Conservation (phyloP, 495 filamentous ascomycete genomes). For the Hypoxylon cercidicola region DNA sequence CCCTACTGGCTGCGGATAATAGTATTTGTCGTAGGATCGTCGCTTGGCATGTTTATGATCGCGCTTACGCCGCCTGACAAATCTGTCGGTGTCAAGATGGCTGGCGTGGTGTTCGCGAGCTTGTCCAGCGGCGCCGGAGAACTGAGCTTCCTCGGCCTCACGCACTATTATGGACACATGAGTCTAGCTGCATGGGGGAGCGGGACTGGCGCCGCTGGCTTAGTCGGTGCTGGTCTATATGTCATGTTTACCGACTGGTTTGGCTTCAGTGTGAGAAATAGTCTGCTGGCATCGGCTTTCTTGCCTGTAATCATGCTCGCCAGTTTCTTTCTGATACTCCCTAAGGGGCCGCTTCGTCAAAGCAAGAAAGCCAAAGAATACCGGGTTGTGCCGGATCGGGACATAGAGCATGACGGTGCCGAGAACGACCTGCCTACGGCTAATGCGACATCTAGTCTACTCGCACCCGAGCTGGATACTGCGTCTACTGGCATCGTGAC, state of each 20-base stretch:
- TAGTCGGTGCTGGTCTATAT: conserved; percentile 89
- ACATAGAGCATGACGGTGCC: conserved; percentile 52
- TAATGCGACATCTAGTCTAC: conserved; percentile 50
- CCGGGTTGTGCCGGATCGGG: conserved; percentile 54
- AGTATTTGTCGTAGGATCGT: conserved; percentile 75
- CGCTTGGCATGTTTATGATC: conserved; percentile 86
- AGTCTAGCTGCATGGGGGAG: conserved; percentile 92
- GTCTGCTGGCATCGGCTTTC: conserved; percentile 77
- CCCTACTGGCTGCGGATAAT: conserved; percentile 82
- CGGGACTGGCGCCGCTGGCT: conserved; percentile 89
- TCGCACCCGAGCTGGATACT: conserved; percentile 45
- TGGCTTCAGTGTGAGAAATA: conserved; percentile 73
- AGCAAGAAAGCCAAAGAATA: conserved; percentile 51
- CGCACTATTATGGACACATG: conserved; percentile 92
- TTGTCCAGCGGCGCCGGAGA: conserved; percentile 86
- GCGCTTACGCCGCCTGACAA: conserved; percentile 75
- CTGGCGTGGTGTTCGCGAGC: conserved; percentile 86
- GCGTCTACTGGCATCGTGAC: conserved; percentile 44
- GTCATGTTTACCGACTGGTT: conserved; percentile 83
- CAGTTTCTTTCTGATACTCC: conserved; percentile 84
- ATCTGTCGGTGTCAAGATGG: conserved; percentile 76
- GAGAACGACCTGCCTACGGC: conserved; percentile 45
- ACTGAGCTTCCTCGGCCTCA: conserved; percentile 87
- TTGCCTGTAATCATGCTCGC: conserved; percentile 85
- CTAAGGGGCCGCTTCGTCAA: conserved; percentile 65